These are phyloP conservation scores for Darksidea phi DNA, from an alignment of 495 filamentous ascomycete genomes.

Conservation along the genomic window DNA sequence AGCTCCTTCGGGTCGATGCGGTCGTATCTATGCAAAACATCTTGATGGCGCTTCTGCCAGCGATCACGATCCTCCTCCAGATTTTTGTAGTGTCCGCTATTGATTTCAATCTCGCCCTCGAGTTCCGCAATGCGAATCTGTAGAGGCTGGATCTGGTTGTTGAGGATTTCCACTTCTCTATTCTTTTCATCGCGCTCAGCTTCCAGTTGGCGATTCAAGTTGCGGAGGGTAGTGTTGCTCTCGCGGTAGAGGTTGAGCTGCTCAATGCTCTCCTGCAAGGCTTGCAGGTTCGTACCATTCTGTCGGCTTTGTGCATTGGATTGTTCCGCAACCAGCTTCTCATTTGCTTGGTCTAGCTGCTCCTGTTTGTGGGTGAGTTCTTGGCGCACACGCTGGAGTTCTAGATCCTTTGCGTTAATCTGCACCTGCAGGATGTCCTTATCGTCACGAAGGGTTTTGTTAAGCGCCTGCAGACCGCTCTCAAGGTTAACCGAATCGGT, in stretches of 20 bases:
- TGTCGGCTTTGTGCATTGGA: constrained; percentile 70
- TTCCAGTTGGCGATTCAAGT: constrained; percentile 76
- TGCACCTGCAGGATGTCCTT: constrained; percentile 98
- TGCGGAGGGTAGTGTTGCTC: constrained; percentile 82
- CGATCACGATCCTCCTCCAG: constrained; percentile 83
- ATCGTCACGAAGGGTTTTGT: constrained; percentile 86
- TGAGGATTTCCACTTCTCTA: constrained; percentile 68
- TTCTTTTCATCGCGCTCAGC: constrained; percentile 70
- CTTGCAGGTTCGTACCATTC: constrained; percentile 71
- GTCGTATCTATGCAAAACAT: constrained; percentile 93
- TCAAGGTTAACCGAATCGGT: constrained; percentile 49
- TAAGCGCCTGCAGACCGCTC: constrained; percentile 81
- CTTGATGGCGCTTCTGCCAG: constrained; percentile 89
- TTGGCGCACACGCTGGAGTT: constrained; percentile 80
- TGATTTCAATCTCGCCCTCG: constrained; percentile 72
- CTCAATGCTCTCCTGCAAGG: constrained; percentile 88
- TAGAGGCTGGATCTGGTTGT: constrained; percentile 75
- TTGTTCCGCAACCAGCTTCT: constrained; percentile 83
- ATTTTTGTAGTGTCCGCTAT: constrained; percentile 80
- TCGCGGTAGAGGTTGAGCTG: constrained; percentile 94
- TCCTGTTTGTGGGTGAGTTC: constrained; percentile 82
- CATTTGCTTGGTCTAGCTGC: constrained; percentile 79
- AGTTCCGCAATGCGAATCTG: constrained; percentile 74
- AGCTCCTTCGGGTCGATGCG: constrained; percentile 90
- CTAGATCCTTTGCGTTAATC: constrained; percentile 81